A percentile compares a stretch with the other conserved stretches of the same genome.
phyloP scores from a whole-genome alignment of 768 basidiomycete species.

The Favolaschia claudopus region DNA sequence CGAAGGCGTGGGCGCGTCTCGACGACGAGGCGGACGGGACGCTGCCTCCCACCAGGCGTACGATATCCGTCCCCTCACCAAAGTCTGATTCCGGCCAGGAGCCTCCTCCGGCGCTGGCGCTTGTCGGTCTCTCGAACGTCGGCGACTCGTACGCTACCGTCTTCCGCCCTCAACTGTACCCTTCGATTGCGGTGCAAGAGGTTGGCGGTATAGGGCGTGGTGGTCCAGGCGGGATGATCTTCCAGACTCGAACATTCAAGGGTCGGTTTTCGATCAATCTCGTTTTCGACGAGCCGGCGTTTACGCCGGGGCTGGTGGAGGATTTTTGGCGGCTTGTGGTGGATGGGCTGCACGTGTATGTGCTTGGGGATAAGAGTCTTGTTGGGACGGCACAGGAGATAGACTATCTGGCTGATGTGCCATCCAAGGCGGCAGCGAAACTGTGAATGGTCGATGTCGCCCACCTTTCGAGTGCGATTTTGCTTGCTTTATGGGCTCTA shows the following conservation, averaged over 20 bases:
- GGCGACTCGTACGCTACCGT: conserved; percentile 28
- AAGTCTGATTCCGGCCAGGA: background rate
- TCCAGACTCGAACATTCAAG: background rate
- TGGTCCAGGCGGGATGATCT: conserved; percentile 10
- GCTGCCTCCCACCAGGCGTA: background rate
- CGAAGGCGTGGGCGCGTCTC: conserved; percentile 50
- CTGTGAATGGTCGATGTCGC: no score
- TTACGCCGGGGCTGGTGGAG: conserved; percentile 7
- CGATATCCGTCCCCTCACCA: background rate
- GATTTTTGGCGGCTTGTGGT: conserved; percentile 17
- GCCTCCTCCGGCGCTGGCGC: conserved; percentile 32
- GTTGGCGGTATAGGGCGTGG: conserved; percentile 6
- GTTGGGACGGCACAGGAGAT: conserved; percentile 6
- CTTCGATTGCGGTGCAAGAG: conserved; percentile 6
- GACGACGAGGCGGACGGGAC: conserved; percentile 53
- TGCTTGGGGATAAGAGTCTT: conserved; percentile 7
- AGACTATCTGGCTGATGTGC: conserved; percentile 6
- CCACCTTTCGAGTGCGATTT: no score
- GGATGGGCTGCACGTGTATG: conserved; percentile 14
- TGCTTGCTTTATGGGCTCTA: no score
- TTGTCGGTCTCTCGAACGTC: conserved; percentile 16
- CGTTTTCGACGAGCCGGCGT: conserved; percentile 16
- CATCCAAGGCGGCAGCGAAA: no score
- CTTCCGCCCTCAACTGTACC: conserved; percentile 7
- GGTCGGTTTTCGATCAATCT: background rate